Percentiles rank a stretch among this genome's conserved stretches.
Conservation (phyloP, 2,329 filamentous ascomycete genomes). For the Thielaviopsis populi region DNA sequence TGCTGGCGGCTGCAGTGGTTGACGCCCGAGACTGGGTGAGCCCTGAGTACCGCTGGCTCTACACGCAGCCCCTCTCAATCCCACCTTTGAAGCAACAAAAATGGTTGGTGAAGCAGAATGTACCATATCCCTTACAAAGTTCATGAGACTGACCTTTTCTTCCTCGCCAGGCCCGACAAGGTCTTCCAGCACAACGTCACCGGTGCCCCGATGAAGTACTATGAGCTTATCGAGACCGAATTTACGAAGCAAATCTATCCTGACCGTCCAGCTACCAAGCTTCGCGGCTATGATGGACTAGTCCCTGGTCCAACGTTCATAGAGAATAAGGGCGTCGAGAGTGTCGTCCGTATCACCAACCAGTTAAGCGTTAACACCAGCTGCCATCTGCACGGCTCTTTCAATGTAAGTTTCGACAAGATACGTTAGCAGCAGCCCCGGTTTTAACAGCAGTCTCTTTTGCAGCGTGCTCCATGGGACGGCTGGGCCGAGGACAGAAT, state of each 20-base stretch:
- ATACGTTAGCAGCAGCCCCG: neutral
- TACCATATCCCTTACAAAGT: neutral
- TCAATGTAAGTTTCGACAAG: conserved; percentile 21
- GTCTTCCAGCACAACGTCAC: conserved; percentile 26
- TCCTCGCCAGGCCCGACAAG: conserved; percentile 17
- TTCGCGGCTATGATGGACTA: conserved; percentile 39
- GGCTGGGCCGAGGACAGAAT: conserved; percentile 42
- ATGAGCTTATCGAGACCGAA: conserved; percentile 24
- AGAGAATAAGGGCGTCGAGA: conserved; percentile 34
- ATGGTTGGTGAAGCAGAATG: conserved; percentile 22
- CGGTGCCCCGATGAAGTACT: conserved; percentile 26
- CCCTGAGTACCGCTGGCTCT: conserved; percentile 16
- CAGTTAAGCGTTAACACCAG: conserved; percentile 29
- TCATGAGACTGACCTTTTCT: neutral
- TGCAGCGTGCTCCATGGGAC: conserved; percentile 26
- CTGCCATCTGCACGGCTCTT: conserved; percentile 42
- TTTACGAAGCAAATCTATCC: conserved; percentile 27
- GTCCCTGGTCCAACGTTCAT: conserved; percentile 39
- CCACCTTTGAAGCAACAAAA: conserved; percentile 29
- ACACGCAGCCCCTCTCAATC: conserved; percentile 27
- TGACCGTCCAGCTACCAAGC: conserved; percentile 22
- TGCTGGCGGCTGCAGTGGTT: conserved; percentile 7
- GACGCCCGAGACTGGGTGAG: conserved; percentile 17
- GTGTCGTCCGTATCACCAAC: conserved; percentile 40
- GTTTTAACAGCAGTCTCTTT: neutral